Evolutionary conservation across 192 early-diverging fungal species (phyloP).

Genomic region (Linderina pennispora): DNA sequence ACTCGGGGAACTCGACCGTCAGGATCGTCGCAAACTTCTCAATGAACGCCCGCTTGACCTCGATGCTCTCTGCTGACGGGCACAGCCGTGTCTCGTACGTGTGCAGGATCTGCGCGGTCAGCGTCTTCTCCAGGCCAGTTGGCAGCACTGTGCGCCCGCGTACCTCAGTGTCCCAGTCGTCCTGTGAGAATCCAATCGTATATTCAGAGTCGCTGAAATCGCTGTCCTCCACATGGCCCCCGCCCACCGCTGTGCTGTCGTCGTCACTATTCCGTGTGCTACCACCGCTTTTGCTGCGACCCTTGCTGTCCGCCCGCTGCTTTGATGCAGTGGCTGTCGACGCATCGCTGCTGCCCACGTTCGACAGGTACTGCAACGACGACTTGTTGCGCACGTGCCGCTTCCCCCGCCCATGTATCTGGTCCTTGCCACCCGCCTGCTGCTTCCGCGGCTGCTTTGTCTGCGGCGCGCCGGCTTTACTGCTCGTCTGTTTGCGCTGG

Average conservation of each 20-base stretch:
- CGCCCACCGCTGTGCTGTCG: not conserved
- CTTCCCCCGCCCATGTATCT: not conserved
- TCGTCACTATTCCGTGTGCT: not conserved
- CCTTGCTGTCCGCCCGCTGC: too few relatives aligned
- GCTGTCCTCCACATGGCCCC: conserved; percentile 1
- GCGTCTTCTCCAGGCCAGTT: conserved; percentile 39
- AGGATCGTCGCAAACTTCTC: conserved; percentile 77
- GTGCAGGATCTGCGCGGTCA: conserved; percentile 55
- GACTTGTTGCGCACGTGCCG: not conserved
- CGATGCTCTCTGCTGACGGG: conserved; percentile 62
- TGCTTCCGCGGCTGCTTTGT: conserved; percentile 4
- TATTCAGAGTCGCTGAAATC: conserved; percentile 21
- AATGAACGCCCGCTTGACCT: conserved; percentile 60
- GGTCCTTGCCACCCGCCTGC: conserved; percentile 2
- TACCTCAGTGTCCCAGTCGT: conserved; percentile 30
- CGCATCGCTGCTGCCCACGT: not conserved
- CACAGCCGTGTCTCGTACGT: conserved; percentile 54
- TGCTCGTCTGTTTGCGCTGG: not conserved
- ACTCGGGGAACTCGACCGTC: conserved; percentile 73
- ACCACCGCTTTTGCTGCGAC: not conserved
- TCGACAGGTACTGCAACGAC: not conserved
- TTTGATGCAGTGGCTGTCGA: not conserved
- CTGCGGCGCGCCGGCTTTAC: not conserved
- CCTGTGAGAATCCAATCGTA: conserved; percentile 29
- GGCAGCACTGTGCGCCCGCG: conserved; percentile 25